Evolutionary conservation across 2,329 filamentous ascomycete genomes (phyloP), one percentile per base, ranked within the genome.

Genomic region (Hypoxylon sp.): DNA sequence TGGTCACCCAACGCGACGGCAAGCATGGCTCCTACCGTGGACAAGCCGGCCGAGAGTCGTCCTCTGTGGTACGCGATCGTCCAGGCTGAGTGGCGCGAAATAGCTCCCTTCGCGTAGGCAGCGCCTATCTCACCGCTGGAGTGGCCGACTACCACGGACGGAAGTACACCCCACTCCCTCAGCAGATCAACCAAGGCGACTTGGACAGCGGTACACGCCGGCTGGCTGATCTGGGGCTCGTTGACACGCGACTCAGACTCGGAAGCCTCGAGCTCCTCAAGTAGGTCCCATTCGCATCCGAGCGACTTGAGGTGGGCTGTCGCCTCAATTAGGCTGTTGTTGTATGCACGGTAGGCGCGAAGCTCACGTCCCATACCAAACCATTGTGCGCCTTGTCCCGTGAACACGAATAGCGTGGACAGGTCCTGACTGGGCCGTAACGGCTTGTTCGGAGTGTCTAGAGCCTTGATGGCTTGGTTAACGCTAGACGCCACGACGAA

Each of bases 91-190:
- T 69, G 55, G 2, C 72, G 70, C 3, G 69, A 71, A 3, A 79
- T 45, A 27, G 73, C 68, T 0, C 76, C 74, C 10, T 75, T 73
- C 2, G 76, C 75, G 60, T 77, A 78, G 1, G 76, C 77, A 1
- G 77, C 77, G 6, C 67, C 76, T 41, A 78, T 77, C 40, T 78
- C 76, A 4, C 76, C 76, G 17, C 73, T 75, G 0, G 75, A 77
- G 53, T 78, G 76, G 0, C 76, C 76, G 13, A 78, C 68, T 0
- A 74, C 74, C 10, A 70, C 68, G 2, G 65, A 57, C 9, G 73
- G 71, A 6, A 64, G 21, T 11, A 76, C 58, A 4, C 72, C 72
- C 48, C 72, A 72, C 52, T 69, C 67, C 42, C 57, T 63, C 13
- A 70, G 51, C 13, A 69, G 59, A 50, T 70, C 68, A 15, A 70